Base-by-base conservation (phyloP, 1,139 yeast species). In the Debaryomyces sp. region DNA sequence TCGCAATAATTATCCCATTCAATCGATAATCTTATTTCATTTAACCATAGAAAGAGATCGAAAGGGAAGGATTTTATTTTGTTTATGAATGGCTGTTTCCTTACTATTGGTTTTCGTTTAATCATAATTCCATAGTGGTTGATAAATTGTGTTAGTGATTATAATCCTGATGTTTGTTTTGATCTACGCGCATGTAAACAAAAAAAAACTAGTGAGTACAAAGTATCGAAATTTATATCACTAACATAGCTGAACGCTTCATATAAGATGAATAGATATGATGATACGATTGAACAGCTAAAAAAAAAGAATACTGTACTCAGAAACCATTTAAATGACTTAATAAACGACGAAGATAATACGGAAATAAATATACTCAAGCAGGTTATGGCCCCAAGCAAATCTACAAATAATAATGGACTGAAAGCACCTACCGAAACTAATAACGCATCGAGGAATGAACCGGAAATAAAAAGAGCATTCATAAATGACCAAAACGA, bases 1-100 rank as follows among this genome's bases (percentile, higher is more conserved):
- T 61, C 58, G 8, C 81, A 71, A 52, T 80, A 74, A 1, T 74
- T 70, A 55, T 86, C 90, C 91, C 91, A 86, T 50, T 85, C 88
- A 5, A 85, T 78, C 5, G 84, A 68, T 43, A 77, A 75, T 17
- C 82, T 55, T 10, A 68, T 59, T 60, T 86, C 91, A 56, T 82
- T 82, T 33, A 81, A 45, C 43, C 75, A 71, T 4, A 85, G 68
- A 46, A 76, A 71, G 32, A 78, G 54, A 58, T 86, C 92, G 50
- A 81, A 73, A 0, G 90, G 90, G 45, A 78, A 77, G n/a, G 80
- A 66, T 50, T 67, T 67, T 27, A 82, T 51, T 51, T 68, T 66
- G 24, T 80, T 70, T 43, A 69, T 48, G 22, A 78, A 53, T 30
- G 81, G 69, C 52, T 67, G 68, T 49, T 56, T 61, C 46, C 73